phyloP scores from a whole-genome alignment of 768 basidiomycete genomes.

The Glaciozyma martinii region DNA sequence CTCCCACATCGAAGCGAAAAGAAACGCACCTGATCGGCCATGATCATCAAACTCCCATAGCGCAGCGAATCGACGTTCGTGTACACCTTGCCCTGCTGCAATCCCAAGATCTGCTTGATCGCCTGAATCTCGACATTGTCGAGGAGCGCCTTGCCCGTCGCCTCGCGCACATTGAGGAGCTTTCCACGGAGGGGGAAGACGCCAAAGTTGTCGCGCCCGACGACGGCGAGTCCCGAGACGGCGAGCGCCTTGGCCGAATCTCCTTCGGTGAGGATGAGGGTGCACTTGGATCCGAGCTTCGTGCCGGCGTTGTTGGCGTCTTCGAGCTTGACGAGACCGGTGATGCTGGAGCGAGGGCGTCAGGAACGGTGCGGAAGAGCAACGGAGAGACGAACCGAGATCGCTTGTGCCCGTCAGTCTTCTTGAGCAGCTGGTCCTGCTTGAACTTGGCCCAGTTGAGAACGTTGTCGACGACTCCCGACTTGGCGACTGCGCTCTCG shows the following conservation, averaged over 20 bases:
- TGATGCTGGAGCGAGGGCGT: slow-evolving; percentile 50
- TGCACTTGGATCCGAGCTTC: slow-evolving; percentile 66
- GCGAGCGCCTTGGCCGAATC: slow-evolving; percentile 97
- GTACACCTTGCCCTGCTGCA: slow-evolving; percentile 91
- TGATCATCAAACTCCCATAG: slow-evolving; percentile 95
- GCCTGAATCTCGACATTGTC: slow-evolving; percentile 96
- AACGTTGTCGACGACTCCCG: slow-evolving; percentile 80
- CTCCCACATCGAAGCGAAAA: neutral
- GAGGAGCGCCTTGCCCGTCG: slow-evolving; percentile 89
- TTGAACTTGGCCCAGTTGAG: slow-evolving; percentile 95
- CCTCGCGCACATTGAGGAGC: slow-evolving; percentile 92
- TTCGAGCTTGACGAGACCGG: slow-evolving; percentile 83
- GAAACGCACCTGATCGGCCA: slow-evolving; percentile 87
- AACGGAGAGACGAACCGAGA: slow-evolving; percentile 51
- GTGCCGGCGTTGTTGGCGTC: slow-evolving; percentile 98
- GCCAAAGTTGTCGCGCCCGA: slow-evolving; percentile 92
- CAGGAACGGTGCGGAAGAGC: neutral
- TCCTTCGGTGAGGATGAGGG: slow-evolving; percentile 95
- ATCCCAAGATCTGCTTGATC: slow-evolving; percentile 95
- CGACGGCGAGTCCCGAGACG: slow-evolving; percentile 84
- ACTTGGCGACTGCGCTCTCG: slow-evolving; percentile 61
- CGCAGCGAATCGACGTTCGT: slow-evolving; percentile 57
- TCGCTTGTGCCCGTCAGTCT: slow-evolving; percentile 83
- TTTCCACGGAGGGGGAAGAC: slow-evolving; percentile 98
- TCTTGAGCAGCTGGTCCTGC: slow-evolving; percentile 91